Percentiles rank a stretch among this genome's conserved stretches.
Conservation (phyloP, 768 basidiomycete species). For the Boletus vermiculosoides region DNA sequence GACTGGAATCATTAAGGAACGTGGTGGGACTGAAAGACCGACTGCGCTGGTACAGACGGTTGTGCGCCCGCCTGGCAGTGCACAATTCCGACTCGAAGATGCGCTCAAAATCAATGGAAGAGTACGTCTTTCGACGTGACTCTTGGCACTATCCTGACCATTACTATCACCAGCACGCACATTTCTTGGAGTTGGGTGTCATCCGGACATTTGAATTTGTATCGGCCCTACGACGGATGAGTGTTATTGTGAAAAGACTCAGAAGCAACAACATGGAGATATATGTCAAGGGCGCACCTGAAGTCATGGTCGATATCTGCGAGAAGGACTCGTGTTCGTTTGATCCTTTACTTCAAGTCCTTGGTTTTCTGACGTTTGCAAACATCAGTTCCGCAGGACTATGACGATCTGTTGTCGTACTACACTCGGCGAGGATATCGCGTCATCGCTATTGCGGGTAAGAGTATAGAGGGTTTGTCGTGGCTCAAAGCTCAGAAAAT, state of each 20-base stretch:
- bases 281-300: constrained; percentile 99
- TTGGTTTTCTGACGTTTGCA: constrained; percentile 13
- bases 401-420: constrained; percentile 93
- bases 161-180: constrained; percentile 65
- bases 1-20: constrained; percentile 68
- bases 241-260: constrained; percentile 93
- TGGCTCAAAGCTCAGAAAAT: constrained; percentile 98
- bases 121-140: constrained; percentile 41
- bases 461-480: constrained; percentile 87
- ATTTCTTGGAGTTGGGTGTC: constrained; percentile 96
- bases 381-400: constrained; percentile 84
- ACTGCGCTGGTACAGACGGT: constrained; percentile 94
- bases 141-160: neutral
- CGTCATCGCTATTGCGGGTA: constrained; percentile 97
- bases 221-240: constrained; percentile 91
- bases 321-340: constrained; percentile 84
- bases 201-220: constrained; percentile 97
- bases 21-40: constrained; percentile 61
- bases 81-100: constrained; percentile 87
- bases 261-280: constrained; percentile 96
- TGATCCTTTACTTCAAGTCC: neutral
- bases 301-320: constrained; percentile 96
- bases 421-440: constrained; percentile 97
- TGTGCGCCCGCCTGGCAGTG: constrained; percentile 93
- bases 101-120: constrained; percentile 81